Conservation (phyloP, 139 green algal genomes). For the Limnomonas spitsbergensis region DNA sequence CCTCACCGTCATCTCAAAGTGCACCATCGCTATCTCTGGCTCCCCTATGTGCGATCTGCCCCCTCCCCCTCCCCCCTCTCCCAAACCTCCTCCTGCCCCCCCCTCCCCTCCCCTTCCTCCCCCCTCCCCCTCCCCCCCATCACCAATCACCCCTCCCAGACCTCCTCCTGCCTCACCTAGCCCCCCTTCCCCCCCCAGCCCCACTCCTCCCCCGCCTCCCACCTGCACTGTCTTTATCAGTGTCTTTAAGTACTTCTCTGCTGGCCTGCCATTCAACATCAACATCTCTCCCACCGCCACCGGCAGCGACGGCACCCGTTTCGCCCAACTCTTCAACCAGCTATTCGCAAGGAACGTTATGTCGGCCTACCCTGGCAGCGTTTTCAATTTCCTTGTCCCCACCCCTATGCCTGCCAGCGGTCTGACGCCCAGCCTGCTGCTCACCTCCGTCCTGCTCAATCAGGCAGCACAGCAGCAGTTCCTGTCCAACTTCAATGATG, state of each 20-base stretch:
- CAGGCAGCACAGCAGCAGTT: not conserved
- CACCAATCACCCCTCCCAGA: not conserved
- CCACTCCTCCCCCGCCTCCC: conserved; percentile 3
- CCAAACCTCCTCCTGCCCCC: not conserved
- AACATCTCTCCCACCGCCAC: not conserved
- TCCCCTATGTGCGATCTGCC: not conserved
- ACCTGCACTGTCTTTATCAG: conserved; percentile 2
- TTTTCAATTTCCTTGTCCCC: not conserved
- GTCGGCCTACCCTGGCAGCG: not conserved
- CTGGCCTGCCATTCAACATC: not conserved
- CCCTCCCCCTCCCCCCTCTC: not conserved
- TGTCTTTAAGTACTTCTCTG: not conserved
- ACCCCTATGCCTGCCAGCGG: not conserved
- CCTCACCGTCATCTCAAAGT: not conserved
- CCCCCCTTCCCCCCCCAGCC: not conserved
- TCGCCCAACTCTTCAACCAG: conserved; percentile 4
- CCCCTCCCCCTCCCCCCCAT: not conserved
- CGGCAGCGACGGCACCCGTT: not conserved
- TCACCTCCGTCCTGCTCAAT: not conserved
- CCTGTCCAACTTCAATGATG: not conserved
- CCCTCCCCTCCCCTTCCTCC: not conserved
- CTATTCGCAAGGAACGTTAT: not conserved
- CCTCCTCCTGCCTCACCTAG: not conserved
- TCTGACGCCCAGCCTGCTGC: not conserved
- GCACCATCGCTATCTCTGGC: not conserved